Percentiles rank a stretch among this genome's conserved stretches.
phyloP scores from a whole-genome alignment of 441 rosid genomes.

The Erodium texanum region DNA sequence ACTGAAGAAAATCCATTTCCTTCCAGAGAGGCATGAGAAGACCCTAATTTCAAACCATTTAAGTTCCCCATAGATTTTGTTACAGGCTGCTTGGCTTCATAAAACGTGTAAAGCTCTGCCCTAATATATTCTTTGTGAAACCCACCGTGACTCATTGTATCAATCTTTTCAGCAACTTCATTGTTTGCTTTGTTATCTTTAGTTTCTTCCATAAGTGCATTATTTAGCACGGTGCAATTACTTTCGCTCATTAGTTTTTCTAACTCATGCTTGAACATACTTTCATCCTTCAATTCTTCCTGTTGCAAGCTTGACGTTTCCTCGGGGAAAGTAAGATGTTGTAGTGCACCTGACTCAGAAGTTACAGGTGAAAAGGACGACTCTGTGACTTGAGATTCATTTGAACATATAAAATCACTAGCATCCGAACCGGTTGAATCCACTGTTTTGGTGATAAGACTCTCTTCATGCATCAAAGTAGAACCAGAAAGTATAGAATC shows the following conservation, averaged over 20 bases:
- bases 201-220: conserved; percentile 19
- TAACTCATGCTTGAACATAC: conserved; percentile 22
- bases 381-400: conserved; percentile 26
- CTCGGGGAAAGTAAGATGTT: conserved; percentile 26
- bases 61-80: conserved; percentile 26
- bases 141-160: conserved; percentile 19
- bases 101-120: conserved; percentile 56
- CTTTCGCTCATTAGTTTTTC: conserved; percentile 18
- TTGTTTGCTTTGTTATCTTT: conserved; percentile 17
- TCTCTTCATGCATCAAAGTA: not conserved
- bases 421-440: conserved; percentile 1
- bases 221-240: conserved; percentile 16
- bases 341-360: conserved; percentile 29
- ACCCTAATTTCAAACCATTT: conserved; percentile 27
- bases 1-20: conserved; percentile 34
- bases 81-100: conserved; percentile 33
- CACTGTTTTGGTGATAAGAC: not conserved
- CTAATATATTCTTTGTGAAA: conserved; percentile 34
- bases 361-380: conserved; percentile 14
- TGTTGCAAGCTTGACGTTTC: conserved; percentile 23
- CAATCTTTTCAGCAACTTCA: conserved; percentile 22
- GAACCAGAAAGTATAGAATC: not conserved
- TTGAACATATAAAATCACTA: conserved; percentile 15
- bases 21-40: conserved; percentile 34
- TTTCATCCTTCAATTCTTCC: conserved; percentile 21